These are phyloP conservation scores for Neurospora sp. DNA, from an alignment of 495 filamentous ascomycete species.

Conservation along the genomic window DNA sequence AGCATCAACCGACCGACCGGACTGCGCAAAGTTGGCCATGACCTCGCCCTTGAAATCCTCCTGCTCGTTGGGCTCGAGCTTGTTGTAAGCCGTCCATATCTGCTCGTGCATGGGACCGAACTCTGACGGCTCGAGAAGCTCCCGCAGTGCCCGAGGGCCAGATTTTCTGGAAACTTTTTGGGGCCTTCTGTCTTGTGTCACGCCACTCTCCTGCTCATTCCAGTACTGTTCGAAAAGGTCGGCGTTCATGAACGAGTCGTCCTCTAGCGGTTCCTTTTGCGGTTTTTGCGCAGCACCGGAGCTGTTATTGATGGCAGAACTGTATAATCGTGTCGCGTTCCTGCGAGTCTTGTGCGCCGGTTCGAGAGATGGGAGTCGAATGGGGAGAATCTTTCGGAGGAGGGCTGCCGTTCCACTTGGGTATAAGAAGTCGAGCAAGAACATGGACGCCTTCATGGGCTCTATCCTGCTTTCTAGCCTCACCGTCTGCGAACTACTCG, in stretches of 20 bases:
- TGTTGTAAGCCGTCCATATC: conserved; percentile 16
- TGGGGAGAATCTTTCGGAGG: conserved; percentile 28
- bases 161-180: not conserved
- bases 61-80: conserved; percentile 9
- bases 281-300: not conserved
- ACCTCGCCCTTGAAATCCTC: conserved; percentile 7
- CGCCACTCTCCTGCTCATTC: not conserved
- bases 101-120: conserved; percentile 11
- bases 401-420: conserved; percentile 43
- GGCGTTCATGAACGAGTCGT: not conserved
- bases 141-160: not conserved
- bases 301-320: not conserved
- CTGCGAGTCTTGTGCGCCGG: not conserved
- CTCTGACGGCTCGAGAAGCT: not conserved
- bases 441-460: conserved; percentile 26
- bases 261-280: not conserved
- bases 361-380: conserved; percentile 6
- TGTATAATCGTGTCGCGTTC: conserved; percentile 10
- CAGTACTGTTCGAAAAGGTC: not conserved
- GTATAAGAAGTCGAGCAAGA: conserved; percentile 56
- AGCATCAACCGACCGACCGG: conserved; percentile 14
- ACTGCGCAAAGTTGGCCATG: conserved; percentile 14
- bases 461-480: conserved; percentile 12
- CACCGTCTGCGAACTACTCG: conserved; percentile 1
- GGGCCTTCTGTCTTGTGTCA: not conserved